These are phyloP conservation scores for Nicotiana noctiflora DNA, from an alignment of 257 asterid species.

Conservation along the genomic window DNA sequence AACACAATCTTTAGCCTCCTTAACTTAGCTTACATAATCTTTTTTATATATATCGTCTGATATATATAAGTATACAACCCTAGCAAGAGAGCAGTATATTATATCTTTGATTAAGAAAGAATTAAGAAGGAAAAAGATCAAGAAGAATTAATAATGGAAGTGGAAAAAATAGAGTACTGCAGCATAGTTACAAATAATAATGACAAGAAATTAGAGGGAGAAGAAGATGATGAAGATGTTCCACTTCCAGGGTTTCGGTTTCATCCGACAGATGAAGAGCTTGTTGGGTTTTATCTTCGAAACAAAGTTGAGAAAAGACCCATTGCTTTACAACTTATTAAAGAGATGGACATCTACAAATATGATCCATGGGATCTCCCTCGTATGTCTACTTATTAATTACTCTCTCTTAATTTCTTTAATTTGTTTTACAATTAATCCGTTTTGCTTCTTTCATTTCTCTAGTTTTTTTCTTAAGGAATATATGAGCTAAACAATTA, in stretches of 20 bases:
- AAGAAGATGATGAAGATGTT: constrained; percentile 12
- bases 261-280: constrained; percentile 48
- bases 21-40: neutral
- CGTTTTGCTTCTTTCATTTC: too few species aligned
- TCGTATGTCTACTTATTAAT: constrained; percentile 18
- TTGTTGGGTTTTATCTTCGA: constrained; percentile 43
- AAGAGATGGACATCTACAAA: constrained; percentile 42
- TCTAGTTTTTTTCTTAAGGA: too few species aligned
- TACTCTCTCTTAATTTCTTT: neutral
- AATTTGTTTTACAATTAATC: too few species aligned
- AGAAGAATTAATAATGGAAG: constrained; percentile 9
- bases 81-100: neutral
- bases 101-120: neutral
- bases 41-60: neutral
- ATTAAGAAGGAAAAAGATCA: neutral
- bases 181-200: neutral
- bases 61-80: neutral
- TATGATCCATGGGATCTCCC: constrained; percentile 59
- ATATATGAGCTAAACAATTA: too few species aligned
- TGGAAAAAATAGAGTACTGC: constrained; percentile 4
- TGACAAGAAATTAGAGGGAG: neutral
- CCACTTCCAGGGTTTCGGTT: constrained; percentile 49
- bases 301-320: constrained; percentile 32
- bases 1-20: neutral
- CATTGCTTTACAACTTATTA: constrained; percentile 29